Conservation (phyloP, 1,284 basidiomycete species). For the Chalciporus sp. region DNA sequence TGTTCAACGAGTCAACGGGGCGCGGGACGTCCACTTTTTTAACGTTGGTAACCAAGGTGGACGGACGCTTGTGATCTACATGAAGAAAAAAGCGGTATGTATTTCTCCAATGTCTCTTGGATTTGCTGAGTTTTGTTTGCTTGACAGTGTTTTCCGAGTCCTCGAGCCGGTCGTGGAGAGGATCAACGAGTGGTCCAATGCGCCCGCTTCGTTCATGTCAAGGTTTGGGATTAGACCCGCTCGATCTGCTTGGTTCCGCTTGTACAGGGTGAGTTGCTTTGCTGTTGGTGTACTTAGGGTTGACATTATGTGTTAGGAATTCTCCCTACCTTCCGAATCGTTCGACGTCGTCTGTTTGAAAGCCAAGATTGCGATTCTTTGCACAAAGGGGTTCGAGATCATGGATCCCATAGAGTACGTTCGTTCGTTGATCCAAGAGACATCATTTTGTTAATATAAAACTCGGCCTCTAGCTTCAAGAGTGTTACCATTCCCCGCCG, state of each 20-base stretch:
- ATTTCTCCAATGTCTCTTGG: neutral
- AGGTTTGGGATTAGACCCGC: slow-evolving; percentile 76
- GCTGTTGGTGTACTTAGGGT: slow-evolving; percentile 13
- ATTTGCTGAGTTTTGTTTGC: slow-evolving; percentile 37
- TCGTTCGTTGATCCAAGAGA: neutral
- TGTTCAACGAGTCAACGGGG: slow-evolving; percentile 87
- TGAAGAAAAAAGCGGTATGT: slow-evolving; percentile 91
- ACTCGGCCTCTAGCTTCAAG: slow-evolving; percentile 61
- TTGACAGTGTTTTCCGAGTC: slow-evolving; percentile 91
- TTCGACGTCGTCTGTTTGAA: slow-evolving; percentile 90
- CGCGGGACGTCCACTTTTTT: slow-evolving; percentile 93
- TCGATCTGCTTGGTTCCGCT: slow-evolving; percentile 90
- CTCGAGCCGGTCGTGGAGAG: slow-evolving; percentile 90
- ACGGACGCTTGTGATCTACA: slow-evolving; percentile 90
- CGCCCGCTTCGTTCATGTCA: slow-evolving; percentile 65
- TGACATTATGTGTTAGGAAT: slow-evolving; percentile 54
- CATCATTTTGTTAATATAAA: slow-evolving; percentile 5
- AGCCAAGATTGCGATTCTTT: slow-evolving; percentile 88
- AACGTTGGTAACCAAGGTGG: slow-evolving; percentile 85
- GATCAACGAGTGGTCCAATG: slow-evolving; percentile 75
- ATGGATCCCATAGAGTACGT: slow-evolving; percentile 90
- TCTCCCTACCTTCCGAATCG: slow-evolving; percentile 89
- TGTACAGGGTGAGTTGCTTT: slow-evolving; percentile 64
- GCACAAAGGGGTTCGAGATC: slow-evolving; percentile 92
- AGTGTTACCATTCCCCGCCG: slow-evolving; percentile 85